Percentiles rank a stretch among this genome's conserved stretches.
Conservation (phyloP, 805 yeast species). For the Scheffersomyces amazonensis region DNA sequence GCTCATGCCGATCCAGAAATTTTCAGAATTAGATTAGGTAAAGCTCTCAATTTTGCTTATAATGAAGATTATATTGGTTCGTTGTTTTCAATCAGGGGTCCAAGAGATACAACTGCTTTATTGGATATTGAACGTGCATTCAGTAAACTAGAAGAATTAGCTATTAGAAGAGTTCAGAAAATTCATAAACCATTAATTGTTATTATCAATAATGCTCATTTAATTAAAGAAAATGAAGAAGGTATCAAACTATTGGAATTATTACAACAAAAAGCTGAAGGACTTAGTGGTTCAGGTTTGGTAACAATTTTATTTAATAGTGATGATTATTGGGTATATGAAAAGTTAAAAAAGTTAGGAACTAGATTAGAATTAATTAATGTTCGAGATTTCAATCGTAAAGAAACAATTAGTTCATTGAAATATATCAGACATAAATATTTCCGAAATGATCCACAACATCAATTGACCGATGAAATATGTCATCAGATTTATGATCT, state of each 20-base stretch:
- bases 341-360: conserved; percentile 65
- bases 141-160: conserved; percentile 70
- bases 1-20: conserved; percentile 87
- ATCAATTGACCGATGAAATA: conserved; percentile 33
- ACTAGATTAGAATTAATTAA: conserved; percentile 73
- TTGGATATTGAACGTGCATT: conserved; percentile 83
- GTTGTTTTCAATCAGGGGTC: conserved; percentile 76
- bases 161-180: conserved; percentile 45
- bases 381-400: conserved; percentile 58
- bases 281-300: conserved; percentile 69
- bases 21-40: conserved; percentile 71
- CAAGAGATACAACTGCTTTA: conserved; percentile 79
- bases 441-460: conserved; percentile 25
- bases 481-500: conserved; percentile 61
- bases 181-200: conserved; percentile 57
- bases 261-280: conserved; percentile 80
- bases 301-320: conserved; percentile 71
- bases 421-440: conserved; percentile 45
- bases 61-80: conserved; percentile 84
- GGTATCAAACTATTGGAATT: conserved; percentile 69
- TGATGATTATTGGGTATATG: conserved; percentile 87
- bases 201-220: conserved; percentile 71
- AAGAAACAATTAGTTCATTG: conserved; percentile 55
- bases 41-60: conserved; percentile 68
- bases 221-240: conserved; percentile 72